Evolutionary conservation across 345 rosid genomes (phyloP).

Genomic region (Reutealis trisperma): DNA sequence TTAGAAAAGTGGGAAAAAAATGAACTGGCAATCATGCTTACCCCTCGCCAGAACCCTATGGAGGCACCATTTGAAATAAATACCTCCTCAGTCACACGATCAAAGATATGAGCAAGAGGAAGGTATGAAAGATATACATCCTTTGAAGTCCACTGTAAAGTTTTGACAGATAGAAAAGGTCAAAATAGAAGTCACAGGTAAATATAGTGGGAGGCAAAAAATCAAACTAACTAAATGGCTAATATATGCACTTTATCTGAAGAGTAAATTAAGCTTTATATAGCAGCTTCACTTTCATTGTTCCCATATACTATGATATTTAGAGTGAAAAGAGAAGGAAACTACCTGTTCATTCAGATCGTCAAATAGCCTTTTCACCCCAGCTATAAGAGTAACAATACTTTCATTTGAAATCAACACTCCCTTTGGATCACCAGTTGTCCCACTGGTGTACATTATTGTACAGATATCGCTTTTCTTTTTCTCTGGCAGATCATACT

Average conservation of each 20-base stretch:
- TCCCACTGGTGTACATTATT: slow-evolving; percentile 98
- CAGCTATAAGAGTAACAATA: slow-evolving; percentile 76
- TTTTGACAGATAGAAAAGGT: slow-evolving; percentile 15
- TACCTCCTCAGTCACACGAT: slow-evolving; percentile 81
- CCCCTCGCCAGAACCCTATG: slow-evolving; percentile 98
- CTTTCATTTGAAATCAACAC: slow-evolving; percentile 89
- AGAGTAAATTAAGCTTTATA: background rate
- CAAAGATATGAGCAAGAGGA: slow-evolving; percentile 97
- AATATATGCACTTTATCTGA: background rate
- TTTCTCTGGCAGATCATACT: slow-evolving; percentile 80
- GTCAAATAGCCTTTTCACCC: slow-evolving; percentile 58
- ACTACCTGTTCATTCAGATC: slow-evolving; percentile 68
- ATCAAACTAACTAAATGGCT: background rate
- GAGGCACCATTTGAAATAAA: slow-evolving; percentile 76
- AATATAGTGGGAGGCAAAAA: background rate
- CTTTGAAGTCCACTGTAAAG: slow-evolving; percentile 56
- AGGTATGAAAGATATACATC: slow-evolving; percentile 92
- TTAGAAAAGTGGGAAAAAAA: background rate
- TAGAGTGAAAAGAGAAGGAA: slow-evolving; percentile 7
- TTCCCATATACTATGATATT: background rate
- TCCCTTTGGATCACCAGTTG: slow-evolving; percentile 99
- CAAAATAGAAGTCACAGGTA: background rate
- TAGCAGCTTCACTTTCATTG: background rate
- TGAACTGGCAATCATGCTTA: slow-evolving; percentile 33
- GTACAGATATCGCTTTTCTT: slow-evolving; percentile 80